Conservation (phyloP, 2,329 filamentous ascomycete species). For the Aspergillus carbonarius region DNA sequence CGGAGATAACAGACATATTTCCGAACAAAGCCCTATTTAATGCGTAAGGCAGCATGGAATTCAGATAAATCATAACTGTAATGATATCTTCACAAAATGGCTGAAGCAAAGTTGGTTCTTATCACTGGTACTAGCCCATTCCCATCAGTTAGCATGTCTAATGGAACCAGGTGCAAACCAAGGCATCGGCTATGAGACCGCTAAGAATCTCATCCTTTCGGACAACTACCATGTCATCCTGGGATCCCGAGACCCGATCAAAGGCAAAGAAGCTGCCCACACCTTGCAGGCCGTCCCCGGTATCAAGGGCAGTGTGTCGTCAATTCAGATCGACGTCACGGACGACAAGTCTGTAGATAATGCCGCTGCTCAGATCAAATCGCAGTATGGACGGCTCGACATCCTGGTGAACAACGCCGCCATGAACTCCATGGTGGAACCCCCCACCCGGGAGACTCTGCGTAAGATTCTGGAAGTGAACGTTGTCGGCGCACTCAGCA, state of each 20-base stretch:
- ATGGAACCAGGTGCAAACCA: conserved; percentile 24
- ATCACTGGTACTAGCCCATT: background rate
- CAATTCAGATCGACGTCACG: conserved; percentile 48
- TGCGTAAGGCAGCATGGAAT: background rate
- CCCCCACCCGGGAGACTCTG: conserved; percentile 26
- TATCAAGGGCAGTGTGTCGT: conserved; percentile 9
- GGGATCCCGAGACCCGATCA: conserved; percentile 14
- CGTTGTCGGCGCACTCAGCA: conserved; percentile 37
- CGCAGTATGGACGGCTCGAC: conserved; percentile 48
- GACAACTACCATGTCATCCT: conserved; percentile 24
- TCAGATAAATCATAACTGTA: background rate
- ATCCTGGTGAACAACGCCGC: conserved; percentile 25
- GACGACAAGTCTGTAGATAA: conserved; percentile 52
- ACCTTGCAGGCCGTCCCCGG: background rate
- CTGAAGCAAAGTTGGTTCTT: background rate
- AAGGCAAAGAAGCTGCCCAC: conserved; percentile 12
- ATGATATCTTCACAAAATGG: too few species aligned
- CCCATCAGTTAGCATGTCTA: background rate
- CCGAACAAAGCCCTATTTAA: background rate
- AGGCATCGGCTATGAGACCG: conserved; percentile 27
- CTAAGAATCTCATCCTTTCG: conserved; percentile 20
- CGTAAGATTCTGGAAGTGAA: conserved; percentile 39
- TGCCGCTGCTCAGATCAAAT: conserved; percentile 54
- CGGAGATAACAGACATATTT: background rate
- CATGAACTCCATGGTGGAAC: background rate